These are phyloP conservation scores for Colletotrichum eleusines DNA, from an alignment of 2,329 filamentous ascomycete species.

Conservation along the genomic window DNA sequence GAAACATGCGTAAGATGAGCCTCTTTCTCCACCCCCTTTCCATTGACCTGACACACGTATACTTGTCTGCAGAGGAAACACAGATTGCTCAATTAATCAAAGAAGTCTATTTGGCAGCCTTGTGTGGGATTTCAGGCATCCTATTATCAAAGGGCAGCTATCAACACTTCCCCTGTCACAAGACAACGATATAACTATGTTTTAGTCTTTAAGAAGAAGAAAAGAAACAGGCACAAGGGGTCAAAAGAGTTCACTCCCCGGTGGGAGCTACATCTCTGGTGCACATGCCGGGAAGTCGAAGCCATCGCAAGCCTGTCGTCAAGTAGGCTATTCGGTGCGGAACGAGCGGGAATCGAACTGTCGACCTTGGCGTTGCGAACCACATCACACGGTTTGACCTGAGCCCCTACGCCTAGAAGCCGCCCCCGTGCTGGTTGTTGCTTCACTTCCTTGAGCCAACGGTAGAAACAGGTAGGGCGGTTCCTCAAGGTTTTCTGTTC, in stretches of 20 bases:
- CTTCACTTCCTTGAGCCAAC: background rate
- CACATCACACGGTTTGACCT: background rate
- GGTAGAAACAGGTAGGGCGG: background rate
- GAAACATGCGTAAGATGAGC: background rate
- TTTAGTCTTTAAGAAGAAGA: too few relatives aligned
- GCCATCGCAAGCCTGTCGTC: constrained; percentile 9
- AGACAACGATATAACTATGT: background rate
- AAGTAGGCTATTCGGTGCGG: background rate
- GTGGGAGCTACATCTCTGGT: constrained; percentile 8
- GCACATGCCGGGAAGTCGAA: background rate
- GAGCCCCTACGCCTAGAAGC: constrained; percentile 3
- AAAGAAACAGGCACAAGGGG: background rate
- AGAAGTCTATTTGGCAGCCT: accelerated
- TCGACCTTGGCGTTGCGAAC: background rate
- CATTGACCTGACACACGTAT: too few relatives aligned
- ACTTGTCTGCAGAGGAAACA: background rate
- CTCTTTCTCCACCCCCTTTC: background rate
- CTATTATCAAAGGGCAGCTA: background rate
- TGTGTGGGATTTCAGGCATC: background rate
- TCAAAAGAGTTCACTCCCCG: constrained; percentile 2
- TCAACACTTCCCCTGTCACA: background rate
- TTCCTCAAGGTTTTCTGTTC: background rate
- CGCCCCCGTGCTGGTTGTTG: constrained; percentile 2
- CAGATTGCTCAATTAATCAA: too few relatives aligned
- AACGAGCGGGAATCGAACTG: background rate